These are phyloP conservation scores for Polychytrium aggregatum DNA, from an alignment of 192 early-diverging fungal species.

Conservation along the genomic window DNA sequence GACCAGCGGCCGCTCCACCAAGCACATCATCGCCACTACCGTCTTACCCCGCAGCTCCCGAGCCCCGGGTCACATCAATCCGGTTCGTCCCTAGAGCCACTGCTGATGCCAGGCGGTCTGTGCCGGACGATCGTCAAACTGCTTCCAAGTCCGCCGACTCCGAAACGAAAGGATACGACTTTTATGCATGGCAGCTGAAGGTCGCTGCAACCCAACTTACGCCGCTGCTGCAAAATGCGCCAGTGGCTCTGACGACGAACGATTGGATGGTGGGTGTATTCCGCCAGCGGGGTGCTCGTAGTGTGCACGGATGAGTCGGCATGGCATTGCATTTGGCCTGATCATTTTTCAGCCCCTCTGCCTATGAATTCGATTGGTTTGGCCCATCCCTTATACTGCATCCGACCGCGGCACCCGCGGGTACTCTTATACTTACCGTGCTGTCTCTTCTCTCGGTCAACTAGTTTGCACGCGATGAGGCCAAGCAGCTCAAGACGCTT, in stretches of 20 bases:
- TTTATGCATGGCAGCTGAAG: constrained; percentile 36
- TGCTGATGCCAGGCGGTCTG: too few species aligned
- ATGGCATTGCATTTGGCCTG: too few species aligned
- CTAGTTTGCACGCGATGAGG: constrained; percentile 64
- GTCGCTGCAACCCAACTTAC: constrained; percentile 44
- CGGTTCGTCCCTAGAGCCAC: too few species aligned
- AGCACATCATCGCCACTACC: too few species aligned
- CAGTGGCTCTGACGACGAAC: constrained; percentile 55
- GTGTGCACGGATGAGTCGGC: too few species aligned
- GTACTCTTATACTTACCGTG: not conserved
- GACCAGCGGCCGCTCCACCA: too few species aligned
- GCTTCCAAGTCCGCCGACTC: too few species aligned
- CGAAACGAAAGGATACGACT: constrained; percentile 32
- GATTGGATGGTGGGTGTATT: constrained; percentile 69
- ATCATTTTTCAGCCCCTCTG: too few species aligned
- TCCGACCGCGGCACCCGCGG: not conserved
- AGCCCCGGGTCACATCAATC: too few species aligned
- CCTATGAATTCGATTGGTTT: not conserved
- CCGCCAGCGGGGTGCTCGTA: too few species aligned
- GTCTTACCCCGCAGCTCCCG: too few species aligned
- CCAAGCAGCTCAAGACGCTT: constrained; percentile 50
- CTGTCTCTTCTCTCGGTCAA: not conserved
- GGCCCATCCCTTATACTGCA: not conserved
- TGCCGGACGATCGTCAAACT: too few species aligned
- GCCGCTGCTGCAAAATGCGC: constrained; percentile 45